Evolutionary conservation across 257 asterid species (phyloP), one percentile per base, ranked within the genome.

Genomic region (Nyctanthes arbortristis): DNA sequence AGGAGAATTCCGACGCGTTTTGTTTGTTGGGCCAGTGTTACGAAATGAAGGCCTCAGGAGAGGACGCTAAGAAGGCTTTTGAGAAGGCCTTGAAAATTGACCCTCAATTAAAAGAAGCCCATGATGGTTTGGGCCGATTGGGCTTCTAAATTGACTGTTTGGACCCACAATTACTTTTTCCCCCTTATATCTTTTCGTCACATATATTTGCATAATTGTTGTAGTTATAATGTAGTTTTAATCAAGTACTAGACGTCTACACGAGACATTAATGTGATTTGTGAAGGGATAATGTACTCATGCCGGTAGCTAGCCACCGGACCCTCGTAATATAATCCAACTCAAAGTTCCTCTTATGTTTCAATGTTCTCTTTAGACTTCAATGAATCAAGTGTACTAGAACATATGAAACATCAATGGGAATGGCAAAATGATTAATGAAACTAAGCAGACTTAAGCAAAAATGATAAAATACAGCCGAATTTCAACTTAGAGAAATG

Each of bases 21-120:
- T 87, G 89, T 70, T 75, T 93, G 74, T 78, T 90, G 85, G 97
- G 96, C 58, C 80, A 79, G 58, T 90, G 96, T 52, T 88, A 87
- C 18, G 89, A 81, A 32, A 61, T 75, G 25, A 86, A 80, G 75
- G 89, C 87, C 3, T 3, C 72, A 63, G 69, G 33, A 6, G 81
- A 37, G 0, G 88, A 93, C 65, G 96, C 98, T 3, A 62, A 39
- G 30, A 29, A 25, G 35, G 83, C 93, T 58, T 90, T 85, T 67
- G 40, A 57, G 6, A 71, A 68, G 49, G 91, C 98, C 0, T 57
- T 88, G 20, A 67, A 34, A 37, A 63, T 82, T 10, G 85, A 92
- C 8, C 85, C 89, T 40, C 65, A 18, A 34, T 81, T 81, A 20
- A 64, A 35, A 40, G 73, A 69, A 72, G 92, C 94, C 71, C 88